A percentile compares a stretch with the other conserved stretches of the same genome.
phyloP scores from a whole-genome alignment of 2,329 filamentous ascomycete species.

The Trichoderma koningii region DNA sequence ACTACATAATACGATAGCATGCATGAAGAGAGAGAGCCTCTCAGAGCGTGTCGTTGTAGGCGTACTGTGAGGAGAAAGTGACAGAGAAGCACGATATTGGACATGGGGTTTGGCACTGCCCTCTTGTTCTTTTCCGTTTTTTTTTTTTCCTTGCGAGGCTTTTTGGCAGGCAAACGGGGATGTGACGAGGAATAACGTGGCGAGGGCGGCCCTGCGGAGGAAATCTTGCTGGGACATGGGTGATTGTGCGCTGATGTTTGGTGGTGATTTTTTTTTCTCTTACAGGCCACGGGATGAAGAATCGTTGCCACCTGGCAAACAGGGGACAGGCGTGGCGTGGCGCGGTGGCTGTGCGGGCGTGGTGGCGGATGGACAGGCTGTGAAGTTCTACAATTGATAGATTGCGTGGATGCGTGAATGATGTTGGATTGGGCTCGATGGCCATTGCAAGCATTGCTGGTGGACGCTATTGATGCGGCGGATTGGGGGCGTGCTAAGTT shows the following conservation, averaged over 20 bases:
- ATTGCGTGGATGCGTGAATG: too few species aligned
- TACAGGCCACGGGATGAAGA: too few species aligned
- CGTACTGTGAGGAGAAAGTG: conserved; percentile 16
- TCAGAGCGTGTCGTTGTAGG: conserved; percentile 1
- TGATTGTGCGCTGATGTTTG: too few species aligned
- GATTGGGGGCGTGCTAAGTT: background rate
- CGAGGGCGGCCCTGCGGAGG: background rate
- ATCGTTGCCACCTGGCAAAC: too few species aligned
- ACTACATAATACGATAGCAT: background rate
- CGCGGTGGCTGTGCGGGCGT: conserved; percentile 23
- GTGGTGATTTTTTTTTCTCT: too few species aligned
- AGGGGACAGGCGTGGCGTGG: background rate
- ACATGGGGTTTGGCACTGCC: background rate
- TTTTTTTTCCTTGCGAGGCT: background rate
- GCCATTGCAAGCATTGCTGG: too few species aligned
- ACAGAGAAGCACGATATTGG: too few species aligned
- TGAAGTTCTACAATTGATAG: background rate
- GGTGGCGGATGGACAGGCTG: background rate
- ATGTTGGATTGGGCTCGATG: background rate
- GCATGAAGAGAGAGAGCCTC: background rate
- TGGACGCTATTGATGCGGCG: conserved; percentile 8
- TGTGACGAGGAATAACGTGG: background rate
- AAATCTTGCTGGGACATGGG: too few species aligned
- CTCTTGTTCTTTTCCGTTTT: background rate
- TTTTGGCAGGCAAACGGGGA: too few species aligned